Evolutionary conservation across 2,329 filamentous ascomycete species (phyloP).

Genomic region (Paecilomyces sp.): DNA sequence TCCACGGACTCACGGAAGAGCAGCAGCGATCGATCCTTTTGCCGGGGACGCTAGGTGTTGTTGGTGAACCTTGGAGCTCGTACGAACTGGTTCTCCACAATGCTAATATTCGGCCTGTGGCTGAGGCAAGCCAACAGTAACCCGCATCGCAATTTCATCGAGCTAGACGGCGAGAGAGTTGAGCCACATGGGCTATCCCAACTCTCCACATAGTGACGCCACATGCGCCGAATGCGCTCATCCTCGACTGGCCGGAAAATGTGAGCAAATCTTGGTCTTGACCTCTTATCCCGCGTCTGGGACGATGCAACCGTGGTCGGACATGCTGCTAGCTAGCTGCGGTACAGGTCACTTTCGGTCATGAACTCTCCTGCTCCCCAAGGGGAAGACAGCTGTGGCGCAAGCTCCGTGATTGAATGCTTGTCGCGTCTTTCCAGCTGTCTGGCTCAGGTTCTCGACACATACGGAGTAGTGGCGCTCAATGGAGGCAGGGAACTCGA

Average conservation of each 20-base stretch:
- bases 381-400: neutral
- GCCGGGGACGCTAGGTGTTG: neutral
- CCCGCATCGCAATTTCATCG: neutral
- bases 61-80: neutral
- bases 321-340: neutral
- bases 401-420: neutral
- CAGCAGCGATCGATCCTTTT: neutral
- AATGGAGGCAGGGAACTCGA: neutral
- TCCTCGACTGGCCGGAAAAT: neutral
- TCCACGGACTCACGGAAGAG: neutral
- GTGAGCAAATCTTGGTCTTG: neutral
- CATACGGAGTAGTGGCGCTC: neutral
- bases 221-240: neutral
- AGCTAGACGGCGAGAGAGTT: neutral
- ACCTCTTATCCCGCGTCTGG: neutral
- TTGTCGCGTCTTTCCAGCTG: neutral
- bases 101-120: neutral
- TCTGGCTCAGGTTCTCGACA: neutral
- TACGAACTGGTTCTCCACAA: neutral
- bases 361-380: neutral
- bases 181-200: neutral
- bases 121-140: neutral
- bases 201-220: neutral
- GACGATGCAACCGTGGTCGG: neutral
- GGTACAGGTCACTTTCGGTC: neutral